Evolutionary conservation across 176 grass and related monocot species (phyloP), one percentile per base, ranked within the genome.

Genomic region (Olyra latifolia): DNA sequence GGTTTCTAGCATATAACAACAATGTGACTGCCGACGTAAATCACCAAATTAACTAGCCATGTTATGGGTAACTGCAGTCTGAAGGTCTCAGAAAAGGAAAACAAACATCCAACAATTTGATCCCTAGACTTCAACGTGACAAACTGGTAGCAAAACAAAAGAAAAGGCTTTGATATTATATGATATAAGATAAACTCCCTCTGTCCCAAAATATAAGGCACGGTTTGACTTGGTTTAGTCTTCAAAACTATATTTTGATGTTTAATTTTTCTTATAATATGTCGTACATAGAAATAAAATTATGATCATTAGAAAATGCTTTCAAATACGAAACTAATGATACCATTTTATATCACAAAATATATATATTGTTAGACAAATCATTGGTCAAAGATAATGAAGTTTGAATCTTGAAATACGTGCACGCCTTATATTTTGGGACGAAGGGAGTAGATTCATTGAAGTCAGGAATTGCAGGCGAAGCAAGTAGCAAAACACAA

Each of bases 31-130:
- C 15, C 55, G 40, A 7, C 28, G 42, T 62, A 35, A n/a, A 64
- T 43, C 44, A 15, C 57, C 44, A 41, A 17, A 16, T 75, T 50
- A 61, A 52, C 44, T 69, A 74, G 38, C 52, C 25, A 17, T 19
- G 12, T 16, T 22, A 12, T 12, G 35, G 45, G 16, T 71, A 4
- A 84, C 44, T 27, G 6, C 2, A 76, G 41, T 13, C 38, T 9
- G 12, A 24, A 23, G 48, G 12, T 82, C 64, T 76, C 66, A 71
- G 35, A 29, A 44, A 35, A 55, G 14, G 38, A 5, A 80, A 58
- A 79, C 14, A 40, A 35, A 57, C 6, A 86, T 48, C 69, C 49
- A 62, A n/a, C 10, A 38, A 52, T 64, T 29, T 72, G 29, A 80
- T 66, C 35, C 38, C 70, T 4, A 54, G 13, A 81, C 17, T 16